Conservation (phyloP, 306 rosid genomes). For the Pyrus pyrifolia region DNA sequence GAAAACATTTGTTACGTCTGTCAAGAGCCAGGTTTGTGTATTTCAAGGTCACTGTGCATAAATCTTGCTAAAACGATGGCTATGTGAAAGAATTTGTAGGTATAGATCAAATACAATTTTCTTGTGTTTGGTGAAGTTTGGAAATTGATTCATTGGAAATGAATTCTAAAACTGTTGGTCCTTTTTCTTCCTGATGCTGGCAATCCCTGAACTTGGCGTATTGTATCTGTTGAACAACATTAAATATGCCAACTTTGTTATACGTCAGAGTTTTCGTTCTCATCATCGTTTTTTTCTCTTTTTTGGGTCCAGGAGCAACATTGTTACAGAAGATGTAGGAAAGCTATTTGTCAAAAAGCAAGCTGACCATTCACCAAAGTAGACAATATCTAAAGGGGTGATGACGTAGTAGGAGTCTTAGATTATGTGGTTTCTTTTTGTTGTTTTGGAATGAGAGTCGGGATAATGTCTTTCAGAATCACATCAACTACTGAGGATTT, state of each 20-base stretch:
- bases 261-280: not conserved
- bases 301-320: slow-evolving; percentile 62
- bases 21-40: not conserved
- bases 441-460: slow-evolving; percentile 3
- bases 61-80: not conserved
- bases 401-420: slow-evolving; percentile 1
- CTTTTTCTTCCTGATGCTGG: not conserved
- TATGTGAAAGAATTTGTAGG: not conserved
- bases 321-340: slow-evolving; percentile 88
- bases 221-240: not conserved
- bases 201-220: not conserved
- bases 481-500: slow-evolving; percentile 6
- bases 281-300: slow-evolving; percentile 12
- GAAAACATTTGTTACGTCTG: not conserved
- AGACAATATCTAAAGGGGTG: slow-evolving; percentile 14
- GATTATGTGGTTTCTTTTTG: not conserved
- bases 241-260: not conserved
- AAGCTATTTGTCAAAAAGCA: slow-evolving; percentile 78
- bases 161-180: not conserved
- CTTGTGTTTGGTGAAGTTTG: not conserved
- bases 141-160: not conserved
- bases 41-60: not conserved
- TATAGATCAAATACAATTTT: not conserved
- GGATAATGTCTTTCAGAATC: not conserved
- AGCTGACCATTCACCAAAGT: slow-evolving; percentile 30